Evolutionary conservation across 768 basidiomycete genomes (phyloP), one percentile per base, ranked within the genome.

Genomic region (Leucocoprinus birnbaumii): DNA sequence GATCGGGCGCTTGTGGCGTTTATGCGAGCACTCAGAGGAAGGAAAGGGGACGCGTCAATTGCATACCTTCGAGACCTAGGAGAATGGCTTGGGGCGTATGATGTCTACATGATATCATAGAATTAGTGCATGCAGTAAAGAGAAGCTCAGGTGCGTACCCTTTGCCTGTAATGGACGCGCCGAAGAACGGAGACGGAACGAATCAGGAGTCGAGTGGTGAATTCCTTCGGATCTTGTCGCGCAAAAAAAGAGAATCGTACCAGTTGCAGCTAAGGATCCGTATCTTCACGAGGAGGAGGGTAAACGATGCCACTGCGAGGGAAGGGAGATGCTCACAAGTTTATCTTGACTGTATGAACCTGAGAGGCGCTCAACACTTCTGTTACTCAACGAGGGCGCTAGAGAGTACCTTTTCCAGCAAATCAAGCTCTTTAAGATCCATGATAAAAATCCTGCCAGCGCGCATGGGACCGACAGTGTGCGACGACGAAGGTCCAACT

Each of bases 191-290:
- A 10, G 27, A 48, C 42, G 24, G 19, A 38, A n/a, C 38, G 16
- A 38, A 38, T 38, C 38, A 38, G 31, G 31, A 31, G 31, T 31
- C 31, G 6, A 11, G 31, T 5, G 11, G 31, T 31, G 31, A 31
- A 14, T 38, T 3, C 38, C 49, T 59, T 49, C 26, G 41, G 51
- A 16, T 14, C 26, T 40, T 47, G 37, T 22, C 50, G 53, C 31
- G 44, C 16, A 26, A 50, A 4, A 27, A 50, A 16, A 35, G 26
- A 25, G 48, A 47, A 40, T 61, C 73, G 53, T 55, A 85, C 87
- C 94, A 63, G 96, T 98, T 6, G 96, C 95, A 2, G 96, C 94
- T 27, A 98, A 77, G 7, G 90, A 93, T 25, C 95, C 95, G 68
- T 96, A 95, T 48, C 90, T 92, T 55, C 45, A 45, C 53, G 31